Base-by-base conservation (phyloP, 306 rosid species). In the Parietaria judaica region DNA sequence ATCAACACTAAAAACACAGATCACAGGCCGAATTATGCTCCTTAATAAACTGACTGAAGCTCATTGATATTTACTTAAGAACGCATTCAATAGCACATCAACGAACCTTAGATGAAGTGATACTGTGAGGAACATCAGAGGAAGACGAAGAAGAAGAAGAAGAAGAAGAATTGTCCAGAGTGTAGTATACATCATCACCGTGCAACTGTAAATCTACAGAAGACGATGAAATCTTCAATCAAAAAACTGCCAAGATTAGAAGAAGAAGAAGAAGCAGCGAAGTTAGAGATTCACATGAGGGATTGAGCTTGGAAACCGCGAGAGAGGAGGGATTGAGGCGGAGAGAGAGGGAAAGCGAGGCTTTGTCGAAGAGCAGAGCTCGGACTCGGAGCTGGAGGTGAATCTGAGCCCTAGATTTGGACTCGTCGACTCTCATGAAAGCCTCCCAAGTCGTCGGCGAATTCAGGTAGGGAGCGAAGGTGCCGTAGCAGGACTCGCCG, bases 331-430 rank as follows among this genome's bases (percentile, higher is more conserved):
- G 61, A 59, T 56, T 35, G 58, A 82, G 73, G 54, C 78, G 88
- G 47, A 79, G 66, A 76, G 78, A 81, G 46, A 87, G 81, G 34
- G 97, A 87, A 66, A 69, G 74, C 38, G 76, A 51, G 66, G 98
- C 95, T 72, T 92, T 92, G 72, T 92, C 98, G 79, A 88, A 92
- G 60, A 92, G 84, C 60, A 92, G 98, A 0, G 98, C 96, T 12
- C 98, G 92, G 38, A 78, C 98, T 47, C 96, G 65, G 73, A 92
- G 92, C 41, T 88, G 98, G 47, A 92, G 95, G 7, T 74, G 84
- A 67, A 86, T 67, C 72, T 79, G 94, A 60, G 84, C 79, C 76
- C 84, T 80, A 69, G 97, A 75, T 71, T 84, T 84, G 71, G 95
- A 72, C 37, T 77, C 78, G 71, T 84, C 83, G 64, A 70, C 47